Base-by-base conservation (phyloP, 169 alveolate species). In the Perkinsus olseni region DNA sequence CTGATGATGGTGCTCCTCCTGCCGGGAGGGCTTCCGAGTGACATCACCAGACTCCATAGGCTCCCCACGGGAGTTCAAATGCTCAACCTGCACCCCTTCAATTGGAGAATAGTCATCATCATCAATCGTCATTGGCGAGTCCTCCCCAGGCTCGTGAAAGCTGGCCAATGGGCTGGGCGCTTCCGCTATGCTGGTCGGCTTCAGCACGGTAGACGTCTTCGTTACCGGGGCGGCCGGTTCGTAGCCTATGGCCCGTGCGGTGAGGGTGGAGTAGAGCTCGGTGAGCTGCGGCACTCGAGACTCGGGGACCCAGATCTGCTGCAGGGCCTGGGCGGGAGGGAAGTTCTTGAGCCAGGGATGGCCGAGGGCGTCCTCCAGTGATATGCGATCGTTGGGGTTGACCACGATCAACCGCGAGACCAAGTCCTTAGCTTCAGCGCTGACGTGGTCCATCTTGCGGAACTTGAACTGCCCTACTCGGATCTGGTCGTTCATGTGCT, bases 331-430 rank as follows among this genome's bases (percentile, higher is more conserved):
- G 82, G 82, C 82, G 31, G 82, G 82, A 13, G 82, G 82, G 82
- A 62, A 62, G 17, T 62, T 62, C 17, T 24, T 8, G 31, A 62
- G 82, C 82, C 82, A 62, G 17, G 82, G 82, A 24, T 62, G 82
- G 82, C 82, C 34, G 13, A 62, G 82, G 31, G 82, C 82, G 17
- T 62, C 82, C 82, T 62, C 82, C 8, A 91, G 74, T 36, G 93
- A 39, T 36, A 91, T 91, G 45, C 93, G 74, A 36, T 48, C 93
- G 93, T 91, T 91, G 39, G 93, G 93, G 38, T 31, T n/a, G 17
- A 31, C 39, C 36, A 48, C 74, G 0, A 91, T 45, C 74, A 91
- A 40, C 13, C 93, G 36, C n/a, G 93, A 39, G 38, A 91, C 62
- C 74, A 91, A 31, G 39, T 91, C n/a, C 50, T 91, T 91, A 28